phyloP scores from a whole-genome alignment of 1,139 yeast genomes.

The Pichia sp. region DNA sequence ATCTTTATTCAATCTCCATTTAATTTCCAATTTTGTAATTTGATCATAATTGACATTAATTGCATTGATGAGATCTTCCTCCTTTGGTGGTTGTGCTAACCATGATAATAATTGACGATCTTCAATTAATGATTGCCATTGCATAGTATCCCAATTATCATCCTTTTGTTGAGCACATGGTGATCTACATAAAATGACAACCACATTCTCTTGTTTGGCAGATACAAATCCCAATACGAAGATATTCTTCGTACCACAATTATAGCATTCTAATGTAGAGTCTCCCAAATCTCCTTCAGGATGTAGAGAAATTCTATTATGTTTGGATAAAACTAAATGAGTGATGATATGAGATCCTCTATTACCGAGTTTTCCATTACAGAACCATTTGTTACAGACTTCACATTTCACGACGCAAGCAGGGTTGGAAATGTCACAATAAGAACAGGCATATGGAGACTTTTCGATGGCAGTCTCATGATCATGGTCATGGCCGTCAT shows the following conservation, averaged over 20 bases:
- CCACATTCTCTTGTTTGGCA: constrained; percentile 82
- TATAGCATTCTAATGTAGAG: constrained; percentile 80
- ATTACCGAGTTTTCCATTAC: constrained; percentile 59
- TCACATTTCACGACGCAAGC: constrained; percentile 70
- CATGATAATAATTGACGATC: constrained; percentile 73
- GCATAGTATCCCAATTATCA: constrained; percentile 76
- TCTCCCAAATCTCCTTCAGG: constrained; percentile 81
- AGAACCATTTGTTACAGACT: constrained; percentile 81
- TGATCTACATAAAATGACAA: constrained; percentile 78
- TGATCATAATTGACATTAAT: constrained; percentile 54
- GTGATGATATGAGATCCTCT: constrained; percentile 79
- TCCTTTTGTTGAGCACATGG: constrained; percentile 83
- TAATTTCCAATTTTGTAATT: constrained; percentile 66
- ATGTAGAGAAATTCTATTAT: constrained; percentile 68
- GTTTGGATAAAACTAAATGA: constrained; percentile 77
- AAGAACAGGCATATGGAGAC: constrained; percentile 49
- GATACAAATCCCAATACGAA: constrained; percentile 83
- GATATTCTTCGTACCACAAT: constrained; percentile 78
- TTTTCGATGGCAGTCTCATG: not conserved
- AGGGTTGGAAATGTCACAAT: constrained; percentile 71
- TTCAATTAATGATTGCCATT: constrained; percentile 85
- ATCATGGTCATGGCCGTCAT: not conserved
- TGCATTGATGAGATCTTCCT: constrained; percentile 53
- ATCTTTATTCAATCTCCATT: constrained; percentile 62
- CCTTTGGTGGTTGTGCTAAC: constrained; percentile 68